Conservation (phyloP, 805 yeast species). For the Saccharomycopsis sp. region DNA sequence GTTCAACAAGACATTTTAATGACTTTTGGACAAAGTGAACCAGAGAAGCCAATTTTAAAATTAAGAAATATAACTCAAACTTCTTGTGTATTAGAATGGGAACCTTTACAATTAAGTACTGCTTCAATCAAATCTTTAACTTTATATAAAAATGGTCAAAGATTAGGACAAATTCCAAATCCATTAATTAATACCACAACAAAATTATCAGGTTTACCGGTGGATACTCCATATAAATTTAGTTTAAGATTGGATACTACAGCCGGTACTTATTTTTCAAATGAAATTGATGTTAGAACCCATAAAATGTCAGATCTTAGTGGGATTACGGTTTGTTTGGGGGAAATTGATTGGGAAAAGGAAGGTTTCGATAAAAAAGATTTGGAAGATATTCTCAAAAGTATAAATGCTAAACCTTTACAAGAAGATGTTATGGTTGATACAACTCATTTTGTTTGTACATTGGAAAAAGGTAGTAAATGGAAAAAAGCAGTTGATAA, state of each 20-base stretch:
- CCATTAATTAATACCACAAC: conserved; percentile 72
- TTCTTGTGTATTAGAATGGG: conserved; percentile 93
- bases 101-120: conserved; percentile 70
- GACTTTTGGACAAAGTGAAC: conserved; percentile 64
- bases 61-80: conserved; percentile 84
- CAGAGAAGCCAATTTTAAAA: conserved; percentile 58
- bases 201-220: conserved; percentile 83
- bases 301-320: conserved; percentile 94
- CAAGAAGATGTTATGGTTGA: conserved; percentile 71
- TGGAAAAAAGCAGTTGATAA: conserved; percentile 69
- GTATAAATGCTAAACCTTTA: conserved; percentile 77
- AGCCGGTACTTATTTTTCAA: conserved; percentile 75
- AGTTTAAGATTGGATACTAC: conserved; percentile 77
- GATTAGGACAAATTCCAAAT: conserved; percentile 75
- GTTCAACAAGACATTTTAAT: conserved; percentile 67
- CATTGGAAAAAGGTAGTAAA: conserved; percentile 61
- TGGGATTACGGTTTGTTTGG: conserved; percentile 87
- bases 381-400: conserved; percentile 46
- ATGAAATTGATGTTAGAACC: conserved; percentile 59
- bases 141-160: conserved; percentile 61
- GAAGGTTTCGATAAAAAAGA: conserved; percentile 38
- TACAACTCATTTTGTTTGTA: conserved; percentile 87
- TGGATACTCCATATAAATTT: conserved; percentile 73
- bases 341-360: conserved; percentile 57
- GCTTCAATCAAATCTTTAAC: conserved; percentile 67